Percentiles rank a stretch among this genome's conserved stretches.
phyloP scores from a whole-genome alignment of 768 basidiomycete genomes.

The Serendipita sp. region DNA sequence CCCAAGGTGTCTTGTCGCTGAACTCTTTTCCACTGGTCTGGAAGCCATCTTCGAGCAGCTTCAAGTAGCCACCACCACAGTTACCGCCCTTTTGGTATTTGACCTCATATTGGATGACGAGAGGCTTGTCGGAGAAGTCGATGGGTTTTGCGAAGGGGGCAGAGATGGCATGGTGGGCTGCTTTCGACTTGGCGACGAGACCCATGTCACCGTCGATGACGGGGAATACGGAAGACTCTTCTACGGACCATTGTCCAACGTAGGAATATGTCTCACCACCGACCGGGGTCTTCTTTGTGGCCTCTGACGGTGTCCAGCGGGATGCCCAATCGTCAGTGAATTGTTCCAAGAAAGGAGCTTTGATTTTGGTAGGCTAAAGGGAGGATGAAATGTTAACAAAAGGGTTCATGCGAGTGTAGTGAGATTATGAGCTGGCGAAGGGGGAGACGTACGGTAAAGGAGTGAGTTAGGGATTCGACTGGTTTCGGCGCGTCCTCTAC shows the following conservation, averaged over 20 bases:
- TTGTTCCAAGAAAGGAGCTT: constrained; percentile 89
- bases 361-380: constrained; percentile 52
- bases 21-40: constrained; percentile 87
- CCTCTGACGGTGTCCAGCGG: constrained; percentile 92
- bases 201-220: constrained; percentile 76
- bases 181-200: constrained; percentile 90
- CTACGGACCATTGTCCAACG: constrained; percentile 93
- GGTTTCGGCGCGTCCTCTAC: neutral
- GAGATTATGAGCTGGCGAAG: neutral
- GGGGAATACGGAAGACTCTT: constrained; percentile 55
- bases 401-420: neutral
- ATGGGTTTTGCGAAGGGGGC: constrained; percentile 67
- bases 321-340: constrained; percentile 81
- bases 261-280: constrained; percentile 94
- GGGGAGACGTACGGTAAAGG: neutral
- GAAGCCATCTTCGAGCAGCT: constrained; percentile 87
- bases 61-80: constrained; percentile 98
- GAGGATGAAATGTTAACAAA: constrained; percentile 2
- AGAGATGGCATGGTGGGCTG: constrained; percentile 97
- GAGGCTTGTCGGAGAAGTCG: constrained; percentile 65
- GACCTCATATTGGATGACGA: constrained; percentile 97
- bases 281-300: constrained; percentile 94
- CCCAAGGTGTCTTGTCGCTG: constrained; percentile 85
- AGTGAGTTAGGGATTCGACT: neutral
- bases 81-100: constrained; percentile 99